A percentile compares a stretch with the other conserved stretches of the same genome.
Evolutionary conservation across 2,329 filamentous ascomycete species (phyloP).

Genomic region (Ilyonectria robusta): DNA sequence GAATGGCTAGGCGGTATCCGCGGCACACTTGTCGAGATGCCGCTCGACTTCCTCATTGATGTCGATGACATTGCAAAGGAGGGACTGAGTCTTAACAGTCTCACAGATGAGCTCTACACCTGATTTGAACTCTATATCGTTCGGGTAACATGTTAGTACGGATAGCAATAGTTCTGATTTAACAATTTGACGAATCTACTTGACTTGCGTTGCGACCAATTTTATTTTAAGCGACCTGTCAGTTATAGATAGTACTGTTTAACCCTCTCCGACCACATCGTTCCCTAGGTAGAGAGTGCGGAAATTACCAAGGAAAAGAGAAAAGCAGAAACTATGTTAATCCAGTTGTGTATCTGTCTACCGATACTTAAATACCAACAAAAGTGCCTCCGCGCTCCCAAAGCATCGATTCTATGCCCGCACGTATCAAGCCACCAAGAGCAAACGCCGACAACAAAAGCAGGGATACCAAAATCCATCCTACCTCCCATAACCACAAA

Average conservation of each 20-base stretch:
- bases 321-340: not conserved
- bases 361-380: not conserved
- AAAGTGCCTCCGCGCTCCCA: not conserved
- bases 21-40: conserved; percentile 90
- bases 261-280: no score
- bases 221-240: no score
- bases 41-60: conserved; percentile 86
- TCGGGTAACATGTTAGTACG: no score
- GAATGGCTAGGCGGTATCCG: conserved; percentile 76
- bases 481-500: not conserved
- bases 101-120: conserved; percentile 83
- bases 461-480: not conserved
- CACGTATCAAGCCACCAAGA: not conserved
- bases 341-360: not conserved
- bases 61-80: conserved; percentile 88
- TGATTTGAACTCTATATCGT: conserved; percentile 35
- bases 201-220: no score
- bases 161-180: no score
- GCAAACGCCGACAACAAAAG: not conserved
- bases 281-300: not conserved
- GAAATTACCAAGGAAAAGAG: not conserved
- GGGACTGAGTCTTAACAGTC: conserved; percentile 78
- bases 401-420: not conserved
- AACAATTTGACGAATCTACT: no score
- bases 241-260: no score